Evolutionary conservation across 2,329 filamentous ascomycete genomes (phyloP), one percentile per base, ranked within the genome.

Genomic region (Cladorrhinum sp.): DNA sequence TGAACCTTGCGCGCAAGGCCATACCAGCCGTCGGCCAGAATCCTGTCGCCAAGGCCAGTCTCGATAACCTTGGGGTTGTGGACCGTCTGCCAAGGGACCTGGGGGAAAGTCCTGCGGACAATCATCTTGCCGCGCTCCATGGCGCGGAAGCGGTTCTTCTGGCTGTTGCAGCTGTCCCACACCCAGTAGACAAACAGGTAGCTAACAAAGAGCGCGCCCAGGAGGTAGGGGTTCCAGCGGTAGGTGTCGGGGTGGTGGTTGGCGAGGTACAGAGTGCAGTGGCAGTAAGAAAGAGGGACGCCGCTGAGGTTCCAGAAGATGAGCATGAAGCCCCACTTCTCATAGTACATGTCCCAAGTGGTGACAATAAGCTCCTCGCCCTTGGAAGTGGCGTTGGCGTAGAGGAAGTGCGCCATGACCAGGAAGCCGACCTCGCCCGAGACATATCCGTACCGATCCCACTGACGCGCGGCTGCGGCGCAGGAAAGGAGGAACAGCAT

Each of bases 221-320:
- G 80, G 55, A 84, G 82, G 65, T 79, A 82, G 61, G 79, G 82
- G 67, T 86, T 86, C 84, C 86, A 89, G 50, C 77, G 79, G 75
- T 93, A 93, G 60, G 83, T 83, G 30, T 82, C 79, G 0, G 90
- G 87, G 66, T 86, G 76, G 74, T 92, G 89, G 74, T 87, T 90
- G 67, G 90, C 90, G 57, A 94, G 81, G 77, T 88, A 94, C 69
- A 94, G 82, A 28, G 87, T 91, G 81, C 88, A 92, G 80, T 93
- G 90, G 79, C 90, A 92, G 81, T 94, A 94, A 61, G 83, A 88
- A 61, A 94, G 80, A 1, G 90, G 90, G 18, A 93, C 90, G 68
- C 90, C 90, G 36, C 90, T 89, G 75, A 94, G 77, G 75, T 93
- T 94, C 90, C 90, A 94, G 82, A 93, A 94, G 73, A 92, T 92